Evolutionary conservation across 352 stramenopile species (phyloP), one percentile per base, ranked within the genome.

Genomic region (Phytophthora kernoviae): DNA sequence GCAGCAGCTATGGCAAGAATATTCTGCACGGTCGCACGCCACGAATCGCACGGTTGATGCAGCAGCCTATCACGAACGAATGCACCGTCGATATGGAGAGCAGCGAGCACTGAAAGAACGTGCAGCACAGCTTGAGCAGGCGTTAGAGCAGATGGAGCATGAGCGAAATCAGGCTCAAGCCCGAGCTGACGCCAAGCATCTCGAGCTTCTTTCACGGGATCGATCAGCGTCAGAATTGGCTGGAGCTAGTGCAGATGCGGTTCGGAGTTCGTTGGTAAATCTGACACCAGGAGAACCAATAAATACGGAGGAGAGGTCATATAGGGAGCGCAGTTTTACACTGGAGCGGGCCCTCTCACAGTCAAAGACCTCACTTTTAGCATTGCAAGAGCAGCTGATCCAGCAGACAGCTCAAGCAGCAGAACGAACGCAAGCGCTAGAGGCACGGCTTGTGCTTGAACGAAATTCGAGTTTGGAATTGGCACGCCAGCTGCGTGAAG

Each of bases 51-150:
- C 48, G 0, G 48, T 89, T 9, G 73, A 90, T 58, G 63, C 60
- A 5, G 58, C 84, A 7, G 49, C 66, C 5, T 91, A 93, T 40
- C 84, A 93, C 10, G 77, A 79, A 24, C 84, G 85, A 53, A 88
- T 91, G 81, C 77, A 93, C 24, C 75, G 60, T 21, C 80, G 82
- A 7, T 90, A 93, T 62, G 82, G 70, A 37, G 81, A 91, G 27
- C 70, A 75, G 26, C 78, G 83, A 32, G 53, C 51, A 0, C 49
- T 93, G 8, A 82, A 82, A 1, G 79, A 90, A 21, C 71, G 74
- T 0, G 71, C 90, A 18, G 55, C 33, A 1, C 53, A 70, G 14
- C 51, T 93, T 0, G 76, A 91, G 55, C 68, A 60, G 30, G 75
- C 82, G 10, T 51, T 91, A 4, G 52, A 71, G 0, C 43, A 65